These are phyloP conservation scores for Glonium stellatum DNA, from an alignment of 495 filamentous ascomycete species.

Conservation along the genomic window DNA sequence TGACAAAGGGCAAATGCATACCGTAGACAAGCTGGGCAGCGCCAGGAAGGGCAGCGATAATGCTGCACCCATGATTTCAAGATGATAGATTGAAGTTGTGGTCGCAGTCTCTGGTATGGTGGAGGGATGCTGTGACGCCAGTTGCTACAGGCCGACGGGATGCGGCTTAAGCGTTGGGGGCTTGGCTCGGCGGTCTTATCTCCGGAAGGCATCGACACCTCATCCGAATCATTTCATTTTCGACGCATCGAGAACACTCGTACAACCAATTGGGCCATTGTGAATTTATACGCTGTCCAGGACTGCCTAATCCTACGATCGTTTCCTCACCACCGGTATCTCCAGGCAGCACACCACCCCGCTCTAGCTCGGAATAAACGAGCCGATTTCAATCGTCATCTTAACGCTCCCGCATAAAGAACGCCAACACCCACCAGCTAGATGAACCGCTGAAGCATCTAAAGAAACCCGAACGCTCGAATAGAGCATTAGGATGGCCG, in stretches of 20 bases:
- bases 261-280: too few species aligned
- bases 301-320: neutral
- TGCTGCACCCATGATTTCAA: constrained; percentile 71
- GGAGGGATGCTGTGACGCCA: neutral
- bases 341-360: too few species aligned
- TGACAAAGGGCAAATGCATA: constrained; percentile 42
- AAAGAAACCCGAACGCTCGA: constrained; percentile 2
- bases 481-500: constrained; percentile 8
- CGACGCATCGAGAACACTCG: too few species aligned
- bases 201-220: neutral
- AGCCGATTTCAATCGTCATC: constrained; percentile 6
- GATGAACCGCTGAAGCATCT: constrained; percentile 7
- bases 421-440: neutral
- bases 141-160: constrained; percentile 11
- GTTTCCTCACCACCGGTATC: too few species aligned
- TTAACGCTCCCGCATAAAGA: neutral
- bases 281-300: neutral
- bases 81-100: constrained; percentile 9
- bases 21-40: constrained; percentile 76
- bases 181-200: constrained; percentile 9
- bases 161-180: neutral
- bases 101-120: constrained; percentile 11
- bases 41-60: constrained; percentile 85
- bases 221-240: neutral
- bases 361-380: constrained; percentile 2